phyloP scores from a whole-genome alignment of 2,329 filamentous ascomycete species.

The Ophioceras dolichostomum region DNA sequence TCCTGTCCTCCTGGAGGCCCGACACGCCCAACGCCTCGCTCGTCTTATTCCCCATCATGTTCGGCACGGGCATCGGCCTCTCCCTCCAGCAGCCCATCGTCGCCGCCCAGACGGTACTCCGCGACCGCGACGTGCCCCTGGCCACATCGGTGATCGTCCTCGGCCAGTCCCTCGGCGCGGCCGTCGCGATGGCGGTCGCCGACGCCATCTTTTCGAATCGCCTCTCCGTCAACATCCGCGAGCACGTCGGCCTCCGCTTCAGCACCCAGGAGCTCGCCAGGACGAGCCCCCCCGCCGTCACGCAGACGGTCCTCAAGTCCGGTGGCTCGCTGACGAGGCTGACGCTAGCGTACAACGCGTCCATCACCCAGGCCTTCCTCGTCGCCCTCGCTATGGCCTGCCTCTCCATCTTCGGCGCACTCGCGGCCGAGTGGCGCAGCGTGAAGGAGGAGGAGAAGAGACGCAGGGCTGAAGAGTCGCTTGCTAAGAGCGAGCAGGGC shows the following conservation, averaged over 20 bases:
- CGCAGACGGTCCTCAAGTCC: slow-evolving; percentile 5
- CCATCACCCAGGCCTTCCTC: slow-evolving; percentile 46
- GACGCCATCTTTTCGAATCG: slow-evolving; percentile 30
- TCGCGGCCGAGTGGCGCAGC: slow-evolving; percentile 47
- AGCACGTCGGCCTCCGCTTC: slow-evolving; percentile 14
- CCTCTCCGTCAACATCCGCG: slow-evolving; percentile 20
- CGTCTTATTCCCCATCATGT: slow-evolving; percentile 20
- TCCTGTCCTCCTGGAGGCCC: slow-evolving; percentile 18
- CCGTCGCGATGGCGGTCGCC: slow-evolving; percentile 31
- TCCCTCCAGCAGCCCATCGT: slow-evolving; percentile 30
- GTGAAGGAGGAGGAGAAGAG: slow-evolving; percentile 20
- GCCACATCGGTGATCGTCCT: slow-evolving; percentile 31
- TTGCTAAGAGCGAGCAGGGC: no score
- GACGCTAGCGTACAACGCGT: slow-evolving; percentile 42
- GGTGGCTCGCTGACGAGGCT: slow-evolving; percentile 9
- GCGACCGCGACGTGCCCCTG: slow-evolving; percentile 25
- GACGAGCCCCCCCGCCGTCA: slow-evolving; percentile 10
- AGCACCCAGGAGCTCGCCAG: slow-evolving; percentile 6
- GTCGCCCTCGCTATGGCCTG: slow-evolving; percentile 42
- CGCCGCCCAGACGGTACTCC: slow-evolving; percentile 32
- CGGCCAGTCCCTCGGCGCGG: slow-evolving; percentile 30
- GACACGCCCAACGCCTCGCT: slow-evolving; percentile 16
- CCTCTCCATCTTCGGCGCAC: slow-evolving; percentile 39
- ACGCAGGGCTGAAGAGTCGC: slow-evolving; percentile 5
- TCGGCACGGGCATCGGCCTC: slow-evolving; percentile 30